Evolutionary conservation across 257 asterid genomes (phyloP).

Genomic region (Solanum chaucha): DNA sequence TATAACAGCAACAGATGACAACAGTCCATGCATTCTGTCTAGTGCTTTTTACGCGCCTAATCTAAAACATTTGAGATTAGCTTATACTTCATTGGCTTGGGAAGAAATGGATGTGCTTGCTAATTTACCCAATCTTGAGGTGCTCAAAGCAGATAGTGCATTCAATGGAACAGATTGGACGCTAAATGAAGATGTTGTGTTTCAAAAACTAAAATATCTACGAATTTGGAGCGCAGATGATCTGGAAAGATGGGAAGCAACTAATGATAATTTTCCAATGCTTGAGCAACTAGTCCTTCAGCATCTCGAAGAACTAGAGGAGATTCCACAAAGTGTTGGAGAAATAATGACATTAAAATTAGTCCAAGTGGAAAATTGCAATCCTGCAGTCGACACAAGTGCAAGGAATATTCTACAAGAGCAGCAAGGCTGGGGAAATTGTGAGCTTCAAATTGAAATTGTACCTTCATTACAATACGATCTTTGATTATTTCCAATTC

Average conservation of each 20-base stretch:
- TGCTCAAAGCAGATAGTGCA: not conserved
- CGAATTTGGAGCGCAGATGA: not conserved
- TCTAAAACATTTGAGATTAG: not conserved
- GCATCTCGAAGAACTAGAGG: not conserved
- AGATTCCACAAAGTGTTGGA: not conserved
- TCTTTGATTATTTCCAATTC: not conserved
- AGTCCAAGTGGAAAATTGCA: not conserved
- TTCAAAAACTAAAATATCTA: not conserved
- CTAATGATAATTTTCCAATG: not conserved
- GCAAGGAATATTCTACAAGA: not conserved
- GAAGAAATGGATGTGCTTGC: not conserved
- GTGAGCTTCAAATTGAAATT: not conserved
- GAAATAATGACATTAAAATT: not conserved
- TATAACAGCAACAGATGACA: not conserved
- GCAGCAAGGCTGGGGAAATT: not conserved
- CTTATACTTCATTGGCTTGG: not conserved
- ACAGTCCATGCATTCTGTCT: fast-evolving
- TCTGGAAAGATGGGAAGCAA: not conserved
- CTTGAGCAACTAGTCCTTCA: not conserved
- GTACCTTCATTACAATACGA: not conserved
- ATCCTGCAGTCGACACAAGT: not conserved
- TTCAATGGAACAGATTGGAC: not conserved
- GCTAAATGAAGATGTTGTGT: not conserved
- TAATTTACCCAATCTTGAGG: not conserved
- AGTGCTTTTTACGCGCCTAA: not conserved